Conservation (phyloP, 176 grass and related monocot genomes). For the Cenchrus fungigraminus region DNA sequence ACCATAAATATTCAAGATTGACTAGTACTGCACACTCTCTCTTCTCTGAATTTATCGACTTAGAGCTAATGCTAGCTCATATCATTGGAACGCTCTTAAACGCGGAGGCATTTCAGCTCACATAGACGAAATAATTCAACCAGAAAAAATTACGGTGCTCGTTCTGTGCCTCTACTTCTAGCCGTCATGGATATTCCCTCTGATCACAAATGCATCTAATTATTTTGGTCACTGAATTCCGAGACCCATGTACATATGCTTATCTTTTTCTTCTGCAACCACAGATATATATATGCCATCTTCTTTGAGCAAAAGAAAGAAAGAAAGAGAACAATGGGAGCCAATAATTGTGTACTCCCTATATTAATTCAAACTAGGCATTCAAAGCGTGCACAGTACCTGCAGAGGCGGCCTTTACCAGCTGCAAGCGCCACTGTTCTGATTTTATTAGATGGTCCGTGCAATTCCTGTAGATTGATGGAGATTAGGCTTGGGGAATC, state of each 20-base stretch:
- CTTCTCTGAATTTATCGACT: too few species aligned
- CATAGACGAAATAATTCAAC: too few species aligned
- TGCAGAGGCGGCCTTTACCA: conserved; percentile 20
- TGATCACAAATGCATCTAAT: too few species aligned
- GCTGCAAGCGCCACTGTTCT: conserved; percentile 20
- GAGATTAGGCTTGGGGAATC: conserved; percentile 7
- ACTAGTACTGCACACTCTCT: too few species aligned
- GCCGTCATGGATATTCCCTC: too few species aligned
- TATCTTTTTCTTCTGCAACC: background rate
- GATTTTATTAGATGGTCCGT: conserved; percentile 39
- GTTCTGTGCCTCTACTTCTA: background rate
- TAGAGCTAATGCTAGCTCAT: too few species aligned
- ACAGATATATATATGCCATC: background rate
- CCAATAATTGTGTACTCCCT: background rate
- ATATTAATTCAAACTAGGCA: conserved; percentile 37
- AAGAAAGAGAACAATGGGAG: background rate
- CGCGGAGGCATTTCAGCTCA: too few species aligned
- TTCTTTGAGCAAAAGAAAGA: background rate
- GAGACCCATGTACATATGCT: background rate
- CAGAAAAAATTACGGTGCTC: background rate
- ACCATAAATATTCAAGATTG: too few species aligned
- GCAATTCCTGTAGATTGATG: conserved; percentile 38
- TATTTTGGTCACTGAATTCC: background rate
- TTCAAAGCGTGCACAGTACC: conserved; percentile 37
- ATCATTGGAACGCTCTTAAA: too few species aligned